These are phyloP conservation scores for Dalbergia cochinchinensis DNA, from an alignment of 306 rosid genomes.

Conservation along the genomic window DNA sequence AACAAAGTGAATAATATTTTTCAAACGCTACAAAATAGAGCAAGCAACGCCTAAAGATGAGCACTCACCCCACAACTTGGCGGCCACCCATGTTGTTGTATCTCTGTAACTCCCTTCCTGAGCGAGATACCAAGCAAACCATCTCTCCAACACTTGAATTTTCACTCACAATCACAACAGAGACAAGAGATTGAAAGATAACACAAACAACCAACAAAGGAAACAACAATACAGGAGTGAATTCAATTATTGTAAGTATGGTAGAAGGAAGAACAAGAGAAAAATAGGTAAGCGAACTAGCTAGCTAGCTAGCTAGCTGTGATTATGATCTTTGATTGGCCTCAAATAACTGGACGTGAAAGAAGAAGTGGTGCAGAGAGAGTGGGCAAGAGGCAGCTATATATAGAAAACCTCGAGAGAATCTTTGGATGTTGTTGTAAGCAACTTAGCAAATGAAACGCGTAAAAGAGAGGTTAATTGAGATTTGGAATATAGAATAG, in stretches of 20 bases:
- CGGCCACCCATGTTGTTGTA: conserved; percentile 87
- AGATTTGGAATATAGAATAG: no score
- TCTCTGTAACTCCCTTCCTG: conserved; percentile 91
- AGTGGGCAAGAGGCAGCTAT: conserved; percentile 21
- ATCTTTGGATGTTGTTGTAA: neutral
- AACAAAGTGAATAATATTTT: neutral
- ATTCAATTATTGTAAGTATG: no score
- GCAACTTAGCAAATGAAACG: conserved; percentile 36
- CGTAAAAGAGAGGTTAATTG: no score
- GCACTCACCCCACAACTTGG: conserved; percentile 90
- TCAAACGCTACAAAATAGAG: neutral
- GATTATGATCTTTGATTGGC: neutral
- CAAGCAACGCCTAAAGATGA: neutral
- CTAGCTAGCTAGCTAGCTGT: no score
- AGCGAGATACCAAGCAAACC: conserved; percentile 84
- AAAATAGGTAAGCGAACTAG: neutral
- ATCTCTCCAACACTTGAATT: conserved; percentile 40
- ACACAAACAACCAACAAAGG: neutral
- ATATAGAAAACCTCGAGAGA: conserved; percentile 38
- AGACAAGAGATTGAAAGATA: neutral
- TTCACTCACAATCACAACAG: neutral
- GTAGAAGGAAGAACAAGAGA: neutral
- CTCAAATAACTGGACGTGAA: neutral
- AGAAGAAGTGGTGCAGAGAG: conserved; percentile 31
- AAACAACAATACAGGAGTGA: neutral